A percentile compares a stretch with the other conserved stretches of the same genome.
phyloP scores from a whole-genome alignment of 2,329 filamentous ascomycete genomes.

The Hypoxylon sp. region DNA sequence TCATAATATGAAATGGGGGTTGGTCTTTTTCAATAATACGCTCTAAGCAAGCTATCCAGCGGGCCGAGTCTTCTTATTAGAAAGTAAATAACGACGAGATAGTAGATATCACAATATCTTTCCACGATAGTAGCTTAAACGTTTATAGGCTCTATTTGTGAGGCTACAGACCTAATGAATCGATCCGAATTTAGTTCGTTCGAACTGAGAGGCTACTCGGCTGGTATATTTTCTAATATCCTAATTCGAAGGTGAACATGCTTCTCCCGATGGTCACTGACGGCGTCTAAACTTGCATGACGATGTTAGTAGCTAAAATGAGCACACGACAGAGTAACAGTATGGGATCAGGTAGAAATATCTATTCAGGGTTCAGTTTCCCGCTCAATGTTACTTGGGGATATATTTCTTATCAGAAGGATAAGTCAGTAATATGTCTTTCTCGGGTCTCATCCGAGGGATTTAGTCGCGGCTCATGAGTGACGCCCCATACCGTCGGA shows the following conservation, averaged over 20 bases:
- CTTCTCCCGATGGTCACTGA: too few relatives aligned
- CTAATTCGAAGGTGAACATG: too few relatives aligned
- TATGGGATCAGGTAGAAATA: background rate
- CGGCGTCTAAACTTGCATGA: too few relatives aligned
- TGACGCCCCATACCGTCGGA: constrained; percentile 4
- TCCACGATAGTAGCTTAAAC: background rate
- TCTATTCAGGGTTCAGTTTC: background rate
- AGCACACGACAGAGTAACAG: background rate
- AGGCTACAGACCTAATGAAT: too few relatives aligned
- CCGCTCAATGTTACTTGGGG: background rate
- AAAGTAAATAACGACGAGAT: background rate
- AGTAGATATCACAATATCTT: background rate
- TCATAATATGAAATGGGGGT: background rate
- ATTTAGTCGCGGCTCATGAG: background rate
- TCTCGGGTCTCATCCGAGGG: background rate
- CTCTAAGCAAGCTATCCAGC: background rate
- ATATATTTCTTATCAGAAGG: background rate
- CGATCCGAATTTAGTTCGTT: too few relatives aligned
- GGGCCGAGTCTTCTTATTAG: background rate
- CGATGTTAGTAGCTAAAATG: background rate
- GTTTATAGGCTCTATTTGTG: too few relatives aligned
- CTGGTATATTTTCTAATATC: too few relatives aligned
- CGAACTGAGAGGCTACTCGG: too few relatives aligned
- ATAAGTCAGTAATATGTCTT: background rate
- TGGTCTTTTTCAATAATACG: background rate